Evolutionary conservation across 805 yeast genomes (phyloP), one percentile per base, ranked within the genome.

Genomic region (Lachancea sp.): DNA sequence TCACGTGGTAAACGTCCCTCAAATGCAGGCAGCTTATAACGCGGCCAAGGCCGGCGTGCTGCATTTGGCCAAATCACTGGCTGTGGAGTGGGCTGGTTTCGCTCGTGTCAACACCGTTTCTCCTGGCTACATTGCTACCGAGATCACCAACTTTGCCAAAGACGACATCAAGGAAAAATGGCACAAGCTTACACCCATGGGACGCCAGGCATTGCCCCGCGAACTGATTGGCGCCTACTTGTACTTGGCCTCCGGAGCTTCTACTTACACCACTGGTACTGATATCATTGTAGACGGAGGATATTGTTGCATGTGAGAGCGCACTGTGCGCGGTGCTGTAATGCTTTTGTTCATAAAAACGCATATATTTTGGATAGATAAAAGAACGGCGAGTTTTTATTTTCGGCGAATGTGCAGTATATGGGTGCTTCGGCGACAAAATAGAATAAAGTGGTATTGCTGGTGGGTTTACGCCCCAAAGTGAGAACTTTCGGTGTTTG

Each of bases 41-140:
- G 85, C 86, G 12, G 84, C 89, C 52, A 87, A 86, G 69, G 95
- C 95, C 31, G 95, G 79, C 12, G 78, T 83, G 18, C 58, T 79
- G 48, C 94, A 86, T 56, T 69, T 86, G 53, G 75, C 81, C 24
- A 80, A 71, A 60, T 83, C 92, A 1, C 68, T 86, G 47, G 90
- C 95, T 13, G 78, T 86, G 32, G 96, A 86, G 66, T 86, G 90
- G 89, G 77, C 88, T 13, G 75, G 79, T 1, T 83, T 83, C 54
- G 94, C 90, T n/a, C 74, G 95, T 51, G 90, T 80, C 41, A 85
- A 85, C 68, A 69, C 85, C 23, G 74, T 85, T 23, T 78, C 87
- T n/a, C 95, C 95, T 16, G 95, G 95, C 15, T 85, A 85, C 68
- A 81, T 83, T 46, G 75, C 72, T 45, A 83, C 92, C 7, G 87